These are phyloP conservation scores for Populus tremula DNA, from an alignment of 345 rosid genomes.

Conservation along the genomic window DNA sequence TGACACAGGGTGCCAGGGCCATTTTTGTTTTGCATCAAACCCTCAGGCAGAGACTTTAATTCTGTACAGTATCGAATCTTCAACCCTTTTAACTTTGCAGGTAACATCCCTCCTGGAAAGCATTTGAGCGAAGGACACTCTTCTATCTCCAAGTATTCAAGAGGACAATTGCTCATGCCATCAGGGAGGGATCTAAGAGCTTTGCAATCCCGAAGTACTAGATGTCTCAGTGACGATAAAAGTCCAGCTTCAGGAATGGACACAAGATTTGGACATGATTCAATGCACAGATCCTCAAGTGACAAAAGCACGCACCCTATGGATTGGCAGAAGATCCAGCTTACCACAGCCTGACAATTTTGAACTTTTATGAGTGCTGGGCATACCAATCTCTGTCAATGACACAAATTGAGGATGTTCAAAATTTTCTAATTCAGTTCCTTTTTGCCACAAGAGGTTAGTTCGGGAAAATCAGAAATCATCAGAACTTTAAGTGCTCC, in stretches of 20 bases:
- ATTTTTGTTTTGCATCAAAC: not conserved
- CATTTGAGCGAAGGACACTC: constrained; percentile 5
- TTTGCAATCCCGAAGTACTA: constrained; percentile 9
- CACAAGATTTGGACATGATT: not conserved
- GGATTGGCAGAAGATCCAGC: not conserved
- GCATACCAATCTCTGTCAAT: not conserved
- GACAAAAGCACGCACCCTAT: not conserved
- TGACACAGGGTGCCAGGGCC: not conserved
- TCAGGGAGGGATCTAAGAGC: constrained; percentile 5
- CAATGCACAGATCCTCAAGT: not conserved
- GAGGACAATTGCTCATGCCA: not conserved
- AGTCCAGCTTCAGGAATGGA: not conserved
- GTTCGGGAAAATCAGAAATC: not conserved
- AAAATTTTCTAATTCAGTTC: not conserved
- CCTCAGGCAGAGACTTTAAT: not conserved
- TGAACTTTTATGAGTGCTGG: not conserved
- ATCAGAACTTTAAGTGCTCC: not conserved
- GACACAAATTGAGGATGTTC: not conserved
- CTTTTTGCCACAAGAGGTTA: not conserved
- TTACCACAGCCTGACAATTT: not conserved
- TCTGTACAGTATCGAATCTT: not conserved
- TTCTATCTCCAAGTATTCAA: constrained; percentile 15
- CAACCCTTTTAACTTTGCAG: not conserved
- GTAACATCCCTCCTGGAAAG: constrained; percentile 3
- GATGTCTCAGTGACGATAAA: constrained; percentile 5